Conservation (phyloP, 257 asterid genomes). For the Solanum pimpinellifolium region DNA sequence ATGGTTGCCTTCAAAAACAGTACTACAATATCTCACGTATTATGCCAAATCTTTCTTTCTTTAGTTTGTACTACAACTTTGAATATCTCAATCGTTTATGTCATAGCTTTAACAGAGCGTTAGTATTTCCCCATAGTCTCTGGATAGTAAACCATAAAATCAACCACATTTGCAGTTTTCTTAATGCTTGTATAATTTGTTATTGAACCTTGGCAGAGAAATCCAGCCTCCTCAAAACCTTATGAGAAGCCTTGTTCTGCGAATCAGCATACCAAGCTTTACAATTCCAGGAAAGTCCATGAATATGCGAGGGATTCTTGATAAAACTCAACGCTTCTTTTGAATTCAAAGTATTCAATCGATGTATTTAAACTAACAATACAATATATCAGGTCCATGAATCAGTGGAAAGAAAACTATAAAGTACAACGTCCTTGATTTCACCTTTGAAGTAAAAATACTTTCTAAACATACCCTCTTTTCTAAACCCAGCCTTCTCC, state of each 20-base stretch:
- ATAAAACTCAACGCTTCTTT: too few species aligned
- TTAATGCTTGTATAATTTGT: not conserved
- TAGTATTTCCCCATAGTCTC: not conserved
- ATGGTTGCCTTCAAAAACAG: not conserved
- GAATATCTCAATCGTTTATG: not conserved
- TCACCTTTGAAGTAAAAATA: constrained; percentile 28
- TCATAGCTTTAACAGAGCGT: not conserved
- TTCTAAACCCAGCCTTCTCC: constrained; percentile 32
- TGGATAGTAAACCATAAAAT: not conserved
- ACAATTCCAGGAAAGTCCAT: constrained; percentile 16
- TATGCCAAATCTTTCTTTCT: not conserved
- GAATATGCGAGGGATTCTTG: constrained; percentile 9
- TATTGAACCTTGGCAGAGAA: not conserved
- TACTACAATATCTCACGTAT: not conserved
- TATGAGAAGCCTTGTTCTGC: constrained; percentile 15
- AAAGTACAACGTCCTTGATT: constrained; percentile 22
- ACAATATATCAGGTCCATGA: not conserved
- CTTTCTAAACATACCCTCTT: constrained; percentile 32
- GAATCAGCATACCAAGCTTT: constrained; percentile 20
- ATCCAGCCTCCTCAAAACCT: not conserved
- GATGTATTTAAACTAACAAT: not conserved
- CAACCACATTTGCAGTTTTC: not conserved
- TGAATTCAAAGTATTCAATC: too few species aligned
- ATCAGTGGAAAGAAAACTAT: constrained; percentile 18
- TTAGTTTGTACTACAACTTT: not conserved